These are phyloP conservation scores for Camelina sativa DNA, from an alignment of 345 rosid species.

Conservation along the genomic window DNA sequence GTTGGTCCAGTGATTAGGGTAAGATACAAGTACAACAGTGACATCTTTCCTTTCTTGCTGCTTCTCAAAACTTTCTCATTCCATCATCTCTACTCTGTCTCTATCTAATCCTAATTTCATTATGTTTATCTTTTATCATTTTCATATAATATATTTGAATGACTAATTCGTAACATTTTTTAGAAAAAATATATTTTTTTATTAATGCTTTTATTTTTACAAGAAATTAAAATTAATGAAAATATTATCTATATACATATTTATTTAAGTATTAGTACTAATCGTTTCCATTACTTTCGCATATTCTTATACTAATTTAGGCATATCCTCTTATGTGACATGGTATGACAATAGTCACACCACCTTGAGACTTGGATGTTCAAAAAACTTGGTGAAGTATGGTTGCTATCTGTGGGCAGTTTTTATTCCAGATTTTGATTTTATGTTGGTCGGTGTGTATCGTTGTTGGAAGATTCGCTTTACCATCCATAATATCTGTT, in stretches of 20 bases:
- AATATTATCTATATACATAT: background rate
- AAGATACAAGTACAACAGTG: slow-evolving; percentile 26
- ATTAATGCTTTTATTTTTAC: too few relatives aligned
- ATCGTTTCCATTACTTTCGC: background rate
- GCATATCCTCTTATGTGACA: background rate
- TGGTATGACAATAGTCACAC: background rate
- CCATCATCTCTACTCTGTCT: background rate
- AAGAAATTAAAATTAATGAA: background rate
- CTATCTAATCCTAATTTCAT: slow-evolving; percentile 1
- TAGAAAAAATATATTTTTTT: too few relatives aligned
- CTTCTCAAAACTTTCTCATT: slow-evolving; percentile 18
- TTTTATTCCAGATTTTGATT: background rate
- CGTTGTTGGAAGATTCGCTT: slow-evolving; percentile 16
- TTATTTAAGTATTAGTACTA: background rate
- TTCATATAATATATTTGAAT: background rate
- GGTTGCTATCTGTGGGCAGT: slow-evolving; percentile 1
- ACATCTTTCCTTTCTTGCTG: slow-evolving; percentile 43
- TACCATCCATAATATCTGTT: background rate
- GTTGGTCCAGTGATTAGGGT: slow-evolving; percentile 37
- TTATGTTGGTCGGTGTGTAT: slow-evolving; percentile 3
- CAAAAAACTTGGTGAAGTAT: background rate
- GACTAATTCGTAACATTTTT: background rate
- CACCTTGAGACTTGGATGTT: background rate
- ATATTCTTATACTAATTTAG: background rate
- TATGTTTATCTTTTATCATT: background rate